Evolutionary conservation across 495 filamentous ascomycete genomes (phyloP).

Genomic region (Tuber brumale): DNA sequence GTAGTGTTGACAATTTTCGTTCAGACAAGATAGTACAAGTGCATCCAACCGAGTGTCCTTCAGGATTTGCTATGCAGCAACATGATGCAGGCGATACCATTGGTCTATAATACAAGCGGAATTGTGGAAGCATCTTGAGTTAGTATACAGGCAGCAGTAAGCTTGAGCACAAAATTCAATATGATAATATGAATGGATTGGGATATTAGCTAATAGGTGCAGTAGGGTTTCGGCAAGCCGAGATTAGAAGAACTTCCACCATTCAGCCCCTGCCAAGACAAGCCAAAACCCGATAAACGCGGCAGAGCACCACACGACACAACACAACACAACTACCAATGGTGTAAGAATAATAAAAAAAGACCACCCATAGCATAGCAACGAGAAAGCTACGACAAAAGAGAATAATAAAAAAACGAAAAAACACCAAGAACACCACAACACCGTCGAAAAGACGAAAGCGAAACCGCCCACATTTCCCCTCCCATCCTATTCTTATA

Average conservation of each 20-base stretch:
- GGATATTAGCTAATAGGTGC: neutral
- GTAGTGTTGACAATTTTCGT: neutral
- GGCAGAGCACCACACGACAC: neutral
- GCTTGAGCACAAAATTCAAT: no score
- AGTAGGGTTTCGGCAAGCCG: neutral
- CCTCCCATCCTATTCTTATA: slow-evolving; percentile 1
- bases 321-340: neutral
- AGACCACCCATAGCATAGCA: neutral
- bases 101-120: neutral
- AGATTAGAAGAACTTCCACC: neutral
- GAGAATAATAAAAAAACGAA: neutral
- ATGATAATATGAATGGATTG: neutral
- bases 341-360: slow-evolving; percentile 10
- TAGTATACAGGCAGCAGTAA: neutral
- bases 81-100: neutral
- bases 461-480: neutral
- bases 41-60: neutral
- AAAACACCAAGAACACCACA: neutral
- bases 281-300: neutral
- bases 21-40: neutral
- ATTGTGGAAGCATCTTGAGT: neutral
- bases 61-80: neutral
- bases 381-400: neutral
- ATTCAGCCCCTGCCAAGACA: neutral
- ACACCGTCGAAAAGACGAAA: neutral